phyloP scores from a whole-genome alignment of 139 green algal species.

The Chlorella ohadii region DNA sequence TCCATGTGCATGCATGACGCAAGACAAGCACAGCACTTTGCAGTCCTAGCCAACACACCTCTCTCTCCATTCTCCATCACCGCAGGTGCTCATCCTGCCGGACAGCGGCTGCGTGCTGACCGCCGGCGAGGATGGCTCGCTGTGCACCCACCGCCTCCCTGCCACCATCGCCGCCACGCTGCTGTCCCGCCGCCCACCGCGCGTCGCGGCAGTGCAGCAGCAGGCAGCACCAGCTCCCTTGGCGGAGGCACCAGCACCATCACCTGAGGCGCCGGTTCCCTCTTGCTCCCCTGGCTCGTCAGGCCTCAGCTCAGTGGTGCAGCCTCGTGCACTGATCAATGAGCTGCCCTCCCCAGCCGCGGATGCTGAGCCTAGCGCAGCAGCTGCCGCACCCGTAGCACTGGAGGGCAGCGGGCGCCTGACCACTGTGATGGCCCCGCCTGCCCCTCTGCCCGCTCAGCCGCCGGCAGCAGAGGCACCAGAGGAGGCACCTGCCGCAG shows the following conservation, averaged over 20 bases:
- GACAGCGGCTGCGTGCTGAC: neutral
- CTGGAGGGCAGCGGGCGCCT: no score
- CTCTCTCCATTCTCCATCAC: no score
- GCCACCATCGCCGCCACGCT: neutral
- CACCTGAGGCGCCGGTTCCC: neutral
- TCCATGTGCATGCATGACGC: no score
- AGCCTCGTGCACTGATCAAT: neutral
- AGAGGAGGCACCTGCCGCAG: neutral
- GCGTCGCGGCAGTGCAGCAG: neutral
- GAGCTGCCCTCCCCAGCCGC: neutral
- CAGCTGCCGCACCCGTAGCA: neutral
- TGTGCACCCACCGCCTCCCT: neutral
- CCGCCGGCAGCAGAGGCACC: neutral
- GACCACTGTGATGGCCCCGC: neutral
- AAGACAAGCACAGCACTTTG: no score
- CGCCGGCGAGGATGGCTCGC: neutral
- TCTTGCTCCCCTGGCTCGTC: neutral
- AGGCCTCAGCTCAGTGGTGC: neutral
- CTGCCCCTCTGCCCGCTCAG: neutral
- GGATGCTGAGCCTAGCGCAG: neutral
- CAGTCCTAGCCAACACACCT: neutral
- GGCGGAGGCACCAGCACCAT: neutral
- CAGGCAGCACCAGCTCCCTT: neutral
- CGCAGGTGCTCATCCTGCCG: slow-evolving; percentile 4
- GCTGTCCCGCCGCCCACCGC: neutral